A percentile compares a stretch with the other conserved stretches of the same genome.
phyloP scores from a whole-genome alignment of 768 basidiomycete genomes.

The Hygrophorus pudorinus region DNA sequence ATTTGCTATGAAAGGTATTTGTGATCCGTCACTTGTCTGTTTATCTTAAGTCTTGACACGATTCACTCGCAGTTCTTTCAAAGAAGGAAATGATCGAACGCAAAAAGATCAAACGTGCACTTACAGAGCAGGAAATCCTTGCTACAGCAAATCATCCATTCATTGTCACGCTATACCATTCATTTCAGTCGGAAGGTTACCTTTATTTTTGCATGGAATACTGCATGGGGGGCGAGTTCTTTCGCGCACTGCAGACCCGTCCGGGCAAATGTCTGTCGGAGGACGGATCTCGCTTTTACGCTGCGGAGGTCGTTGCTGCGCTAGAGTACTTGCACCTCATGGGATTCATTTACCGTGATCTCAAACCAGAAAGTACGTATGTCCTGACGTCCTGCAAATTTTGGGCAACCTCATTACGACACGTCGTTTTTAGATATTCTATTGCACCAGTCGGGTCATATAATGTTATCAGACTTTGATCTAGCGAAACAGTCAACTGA shows the following conservation, averaged over 20 bases:
- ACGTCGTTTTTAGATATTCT: constrained; percentile 65
- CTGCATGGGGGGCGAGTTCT: constrained; percentile 99
- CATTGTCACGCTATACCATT: constrained; percentile 98
- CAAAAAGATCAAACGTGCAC: constrained; percentile 97
- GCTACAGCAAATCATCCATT: constrained; percentile 99
- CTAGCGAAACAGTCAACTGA: constrained; percentile 92
- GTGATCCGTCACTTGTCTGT: background rate
- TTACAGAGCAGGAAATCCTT: constrained; percentile 98
- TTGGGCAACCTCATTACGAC: background rate
- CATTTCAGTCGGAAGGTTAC: constrained; percentile 97
- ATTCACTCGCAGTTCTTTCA: constrained; percentile 63
- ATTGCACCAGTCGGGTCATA: constrained; percentile 95
- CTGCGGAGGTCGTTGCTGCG: constrained; percentile 95
- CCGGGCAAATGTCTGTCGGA: constrained; percentile 96
- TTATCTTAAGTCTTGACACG: constrained; percentile 15
- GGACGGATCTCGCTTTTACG: constrained; percentile 94
- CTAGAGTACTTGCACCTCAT: constrained; percentile 98
- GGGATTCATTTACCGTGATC: constrained; percentile 98
- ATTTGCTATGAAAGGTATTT: constrained; percentile 97
- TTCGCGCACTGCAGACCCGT: constrained; percentile 90
- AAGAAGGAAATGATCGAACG: constrained; percentile 99
- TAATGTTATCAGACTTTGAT: constrained; percentile 99
- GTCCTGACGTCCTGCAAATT: constrained; percentile 6
- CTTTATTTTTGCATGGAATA: constrained; percentile 99
- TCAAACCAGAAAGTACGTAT: constrained; percentile 94